Evolutionary conservation across 768 basidiomycete species (phyloP), one percentile per base, ranked within the genome.

Genomic region (Lentinus brumalis): DNA sequence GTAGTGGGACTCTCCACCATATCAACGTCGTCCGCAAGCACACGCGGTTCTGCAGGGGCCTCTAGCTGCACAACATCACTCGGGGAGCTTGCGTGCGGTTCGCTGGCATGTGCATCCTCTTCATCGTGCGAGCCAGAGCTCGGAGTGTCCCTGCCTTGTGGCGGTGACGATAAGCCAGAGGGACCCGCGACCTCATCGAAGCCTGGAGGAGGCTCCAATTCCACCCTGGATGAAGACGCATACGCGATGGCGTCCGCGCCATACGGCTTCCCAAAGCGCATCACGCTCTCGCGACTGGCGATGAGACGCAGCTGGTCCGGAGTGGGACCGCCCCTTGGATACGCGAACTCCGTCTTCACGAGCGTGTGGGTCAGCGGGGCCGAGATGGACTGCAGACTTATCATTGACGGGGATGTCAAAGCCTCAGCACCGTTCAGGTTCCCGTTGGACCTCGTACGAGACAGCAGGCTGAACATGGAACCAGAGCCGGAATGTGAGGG

Each of bases 381-480:
- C 5, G 89, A 91, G 59, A 94, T 93, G 10, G 83, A 89, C 64
- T 85, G 78, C 39, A 92, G 77, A 16, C 91, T 91, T 57, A 91
- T 85, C 55, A 81, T 76, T 18, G 89, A 89, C 8, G 89, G 85
- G 1, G 87, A 89, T 38, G 80, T 84, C 50, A 86, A 78, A 26
- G 47, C 50, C 45, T 59, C 64, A 8, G 60, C 61, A 6, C 53
- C 55, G 21, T 45, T 40, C 15, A 76, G 73, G 60, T 73, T 73
- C 47, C 82, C 79, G 62, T 76, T 77, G 70, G 84, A 78, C 61
- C 83, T 77, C 42, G 81, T 76, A 45, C 85, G 81, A 30, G 72
- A 69, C 5, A 67, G 40, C 32, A 68, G 41, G 61, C 68, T 72
- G 53, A 77, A 70, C 59, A 68, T 60, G n/a, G 78, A 77, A 21